Evolutionary conservation across 768 basidiomycete species (phyloP).

Genomic region (Daedaleopsis sinensis): DNA sequence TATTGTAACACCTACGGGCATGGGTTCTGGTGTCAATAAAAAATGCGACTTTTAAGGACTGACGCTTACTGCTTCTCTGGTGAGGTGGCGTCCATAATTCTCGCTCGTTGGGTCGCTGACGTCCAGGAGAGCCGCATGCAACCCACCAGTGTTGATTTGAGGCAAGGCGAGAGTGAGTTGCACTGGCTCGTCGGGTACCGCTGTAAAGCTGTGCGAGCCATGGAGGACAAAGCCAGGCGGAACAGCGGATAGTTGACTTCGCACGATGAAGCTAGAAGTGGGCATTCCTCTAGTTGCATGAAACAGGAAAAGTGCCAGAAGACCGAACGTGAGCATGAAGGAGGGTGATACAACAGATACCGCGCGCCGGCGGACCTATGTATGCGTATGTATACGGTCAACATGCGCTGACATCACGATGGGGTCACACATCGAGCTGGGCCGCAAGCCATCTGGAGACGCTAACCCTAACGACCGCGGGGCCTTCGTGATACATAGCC

Average conservation of each 20-base stretch:
- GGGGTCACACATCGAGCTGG: too few relatives aligned
- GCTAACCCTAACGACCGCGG: too few relatives aligned
- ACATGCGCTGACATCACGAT: not conserved
- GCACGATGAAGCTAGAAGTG: not conserved
- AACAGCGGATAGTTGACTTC: not conserved
- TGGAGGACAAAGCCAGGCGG: not conserved
- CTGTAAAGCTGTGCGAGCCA: not conserved
- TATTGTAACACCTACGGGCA: slow-evolving; percentile 2
- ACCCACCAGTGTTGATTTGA: slow-evolving; percentile 33
- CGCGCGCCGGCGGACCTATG: not conserved
- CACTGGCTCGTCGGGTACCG: not conserved
- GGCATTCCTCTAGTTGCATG: not conserved
- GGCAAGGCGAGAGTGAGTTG: slow-evolving; percentile 35
- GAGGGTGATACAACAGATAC: not conserved
- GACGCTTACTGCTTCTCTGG: slow-evolving; percentile 32
- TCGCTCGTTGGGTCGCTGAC: slow-evolving; percentile 34
- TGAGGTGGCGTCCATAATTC: slow-evolving; percentile 34
- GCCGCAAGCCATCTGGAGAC: too few relatives aligned
- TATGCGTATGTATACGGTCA: not conserved
- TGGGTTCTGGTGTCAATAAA: not conserved
- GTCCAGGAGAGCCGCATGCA: slow-evolving; percentile 34
- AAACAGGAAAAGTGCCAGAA: not conserved
- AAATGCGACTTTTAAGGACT: not conserved
- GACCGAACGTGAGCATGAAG: not conserved
- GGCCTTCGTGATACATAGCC: too few relatives aligned